These are phyloP conservation scores for Tricholoma hemisulphureum DNA, from an alignment of 768 basidiomycete species.

Conservation along the genomic window DNA sequence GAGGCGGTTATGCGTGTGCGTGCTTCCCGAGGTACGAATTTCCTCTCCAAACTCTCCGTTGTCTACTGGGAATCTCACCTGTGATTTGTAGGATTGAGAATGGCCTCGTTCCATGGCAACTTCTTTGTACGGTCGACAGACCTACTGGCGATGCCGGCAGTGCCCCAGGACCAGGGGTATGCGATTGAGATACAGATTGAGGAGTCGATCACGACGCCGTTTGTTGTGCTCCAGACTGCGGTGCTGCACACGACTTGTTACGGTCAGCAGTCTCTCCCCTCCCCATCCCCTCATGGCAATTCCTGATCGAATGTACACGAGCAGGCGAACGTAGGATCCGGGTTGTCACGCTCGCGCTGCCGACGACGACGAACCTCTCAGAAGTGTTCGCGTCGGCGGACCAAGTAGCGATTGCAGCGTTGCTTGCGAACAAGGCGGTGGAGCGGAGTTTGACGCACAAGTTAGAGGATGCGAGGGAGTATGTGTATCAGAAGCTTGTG, in stretches of 20 bases:
- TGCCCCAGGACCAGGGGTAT: constrained; percentile 96
- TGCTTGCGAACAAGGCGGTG: constrained; percentile 90
- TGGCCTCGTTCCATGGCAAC: constrained; percentile 98
- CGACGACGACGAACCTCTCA: constrained; percentile 83
- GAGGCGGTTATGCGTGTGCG: constrained; percentile 98
- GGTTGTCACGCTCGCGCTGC: constrained; percentile 84
- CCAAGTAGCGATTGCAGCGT: constrained; percentile 80
- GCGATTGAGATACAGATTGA: constrained; percentile 95
- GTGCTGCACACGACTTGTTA: constrained; percentile 93
- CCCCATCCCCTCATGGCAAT: background rate
- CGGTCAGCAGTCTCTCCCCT: constrained; percentile 46
- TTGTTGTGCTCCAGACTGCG: constrained; percentile 93
- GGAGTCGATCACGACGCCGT: constrained; percentile 85
- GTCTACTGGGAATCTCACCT: constrained; percentile 1
- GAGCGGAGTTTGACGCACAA: constrained; percentile 83
- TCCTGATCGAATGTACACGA: background rate
- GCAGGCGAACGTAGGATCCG: constrained; percentile 83
- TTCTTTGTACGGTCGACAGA: constrained; percentile 98
- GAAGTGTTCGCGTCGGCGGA: constrained; percentile 91
- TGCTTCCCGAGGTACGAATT: constrained; percentile 79
- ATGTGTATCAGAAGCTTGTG: constrained; percentile 77
- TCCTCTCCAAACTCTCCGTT: background rate
- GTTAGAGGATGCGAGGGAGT: constrained; percentile 86
- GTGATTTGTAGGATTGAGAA: constrained; percentile 64
- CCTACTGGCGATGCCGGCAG: constrained; percentile 91